phyloP scores from a whole-genome alignment of 1,284 basidiomycete species.

The Leccinum variabile region DNA sequence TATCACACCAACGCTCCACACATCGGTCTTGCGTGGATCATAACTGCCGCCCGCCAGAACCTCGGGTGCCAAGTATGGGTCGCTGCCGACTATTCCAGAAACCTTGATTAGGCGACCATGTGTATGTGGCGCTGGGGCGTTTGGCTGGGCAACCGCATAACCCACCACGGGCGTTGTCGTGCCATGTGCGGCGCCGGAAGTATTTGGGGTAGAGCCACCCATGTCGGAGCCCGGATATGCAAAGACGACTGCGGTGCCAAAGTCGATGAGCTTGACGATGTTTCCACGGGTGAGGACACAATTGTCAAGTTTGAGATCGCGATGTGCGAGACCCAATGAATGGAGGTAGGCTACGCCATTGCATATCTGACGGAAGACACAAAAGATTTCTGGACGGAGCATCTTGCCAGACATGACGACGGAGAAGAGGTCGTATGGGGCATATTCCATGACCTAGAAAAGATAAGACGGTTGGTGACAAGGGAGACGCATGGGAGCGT shows the following conservation, averaged over 20 bases:
- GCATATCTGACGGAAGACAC: slow-evolving; percentile 98
- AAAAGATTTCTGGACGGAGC: slow-evolving; percentile 97
- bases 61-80: slow-evolving; percentile 98
- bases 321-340: slow-evolving; percentile 94
- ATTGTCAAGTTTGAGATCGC: slow-evolving; percentile 99
- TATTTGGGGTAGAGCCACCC: slow-evolving; percentile 25
- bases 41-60: slow-evolving; percentile 72
- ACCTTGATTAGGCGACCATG: slow-evolving; percentile 68
- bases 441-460: slow-evolving; percentile 95
- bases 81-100: slow-evolving; percentile 93
- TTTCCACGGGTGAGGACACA: slow-evolving; percentile 97
- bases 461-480: slow-evolving; percentile 10
- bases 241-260: slow-evolving; percentile 99
- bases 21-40: slow-evolving; percentile 96
- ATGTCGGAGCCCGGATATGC: slow-evolving; percentile 85
- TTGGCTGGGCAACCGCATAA: slow-evolving; percentile 22
- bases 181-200: slow-evolving; percentile 9
- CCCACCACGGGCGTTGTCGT: slow-evolving; percentile 20
- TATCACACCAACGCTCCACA: slow-evolving; percentile 98
- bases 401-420: slow-evolving; percentile 99
- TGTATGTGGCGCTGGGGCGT: slow-evolving; percentile 33
- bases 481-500: slow-evolving; percentile 21
- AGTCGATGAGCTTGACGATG: slow-evolving; percentile 98
- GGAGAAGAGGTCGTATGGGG: slow-evolving; percentile 96
- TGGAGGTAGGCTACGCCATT: slow-evolving; percentile 98